Evolutionary conservation across 2,329 filamentous ascomycete species (phyloP).

Genomic region (Periconia sp.): DNA sequence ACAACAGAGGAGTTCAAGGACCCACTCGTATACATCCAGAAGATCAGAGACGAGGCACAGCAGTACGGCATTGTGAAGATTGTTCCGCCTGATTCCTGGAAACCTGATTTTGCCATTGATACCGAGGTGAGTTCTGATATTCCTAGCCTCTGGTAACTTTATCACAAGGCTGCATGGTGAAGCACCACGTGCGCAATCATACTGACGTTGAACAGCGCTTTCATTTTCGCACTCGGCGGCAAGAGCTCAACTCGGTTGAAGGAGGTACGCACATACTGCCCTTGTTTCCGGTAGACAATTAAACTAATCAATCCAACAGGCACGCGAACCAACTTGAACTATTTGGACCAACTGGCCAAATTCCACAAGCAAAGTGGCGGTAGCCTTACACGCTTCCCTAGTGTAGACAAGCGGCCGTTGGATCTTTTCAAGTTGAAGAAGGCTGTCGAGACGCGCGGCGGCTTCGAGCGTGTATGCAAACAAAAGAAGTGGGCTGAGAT

Average conservation of each 20-base stretch:
- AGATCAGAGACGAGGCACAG: conserved; percentile 81
- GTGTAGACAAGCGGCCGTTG: conserved; percentile 94
- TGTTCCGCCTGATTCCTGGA: conserved; percentile 90
- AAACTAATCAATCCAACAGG: conserved; percentile 54
- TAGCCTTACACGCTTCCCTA: conserved; percentile 90
- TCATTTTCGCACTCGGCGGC: conserved; percentile 93
- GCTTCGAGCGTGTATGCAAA: conserved; percentile 96
- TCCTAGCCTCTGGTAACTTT: background rate
- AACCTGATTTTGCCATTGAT: conserved; percentile 92
- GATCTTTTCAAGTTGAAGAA: conserved; percentile 97
- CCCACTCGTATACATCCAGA: conserved; percentile 89
- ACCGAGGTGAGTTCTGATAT: conserved; percentile 72
- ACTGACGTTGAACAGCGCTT: conserved; percentile 68
- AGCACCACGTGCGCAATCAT: conserved; percentile 1
- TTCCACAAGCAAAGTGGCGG: conserved; percentile 97
- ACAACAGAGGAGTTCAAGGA: conserved; percentile 94
- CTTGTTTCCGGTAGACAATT: background rate
- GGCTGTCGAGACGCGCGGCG: conserved; percentile 89
- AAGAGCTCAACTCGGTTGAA: conserved; percentile 97
- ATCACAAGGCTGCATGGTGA: background rate
- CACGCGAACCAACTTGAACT: conserved; percentile 92
- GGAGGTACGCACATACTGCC: conserved; percentile 67
- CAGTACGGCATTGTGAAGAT: conserved; percentile 95
- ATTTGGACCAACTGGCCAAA: conserved; percentile 90
- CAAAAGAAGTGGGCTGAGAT: conserved; percentile 99